Evolutionary conservation across 495 filamentous ascomycete species (phyloP).

Genomic region (Apodospora peruviana): DNA sequence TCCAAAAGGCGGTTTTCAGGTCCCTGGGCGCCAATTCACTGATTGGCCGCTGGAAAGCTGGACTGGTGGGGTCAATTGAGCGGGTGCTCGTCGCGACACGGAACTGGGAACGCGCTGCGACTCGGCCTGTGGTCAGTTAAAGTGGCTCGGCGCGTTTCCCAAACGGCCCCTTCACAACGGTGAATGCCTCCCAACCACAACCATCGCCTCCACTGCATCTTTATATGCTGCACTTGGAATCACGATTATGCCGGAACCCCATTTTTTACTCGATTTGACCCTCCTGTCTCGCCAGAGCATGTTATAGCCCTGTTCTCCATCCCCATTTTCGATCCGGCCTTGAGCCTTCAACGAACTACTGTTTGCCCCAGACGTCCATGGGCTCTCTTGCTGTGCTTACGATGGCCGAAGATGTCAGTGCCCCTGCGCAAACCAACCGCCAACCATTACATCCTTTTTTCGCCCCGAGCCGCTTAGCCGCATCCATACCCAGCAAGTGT

Average conservation of each 20-base stretch:
- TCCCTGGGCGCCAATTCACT: neutral
- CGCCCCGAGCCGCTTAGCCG: conserved; percentile 9
- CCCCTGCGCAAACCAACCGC: conserved; percentile 4
- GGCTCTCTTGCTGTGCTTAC: conserved; percentile 18
- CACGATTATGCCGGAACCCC: no score
- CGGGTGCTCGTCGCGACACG: neutral
- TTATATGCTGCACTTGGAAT: no score
- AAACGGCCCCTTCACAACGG: no score
- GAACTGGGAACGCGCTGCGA: neutral
- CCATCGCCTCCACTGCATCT: no score
- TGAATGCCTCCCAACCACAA: no score
- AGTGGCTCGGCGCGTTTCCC: neutral
- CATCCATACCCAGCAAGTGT: neutral
- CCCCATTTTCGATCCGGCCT: no score
- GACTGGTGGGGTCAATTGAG: neutral
- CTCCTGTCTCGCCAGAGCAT: no score
- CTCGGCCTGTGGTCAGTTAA: no score
- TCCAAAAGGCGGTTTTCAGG: conserved; percentile 4
- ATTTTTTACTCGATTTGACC: no score
- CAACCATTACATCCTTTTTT: conserved; percentile 30
- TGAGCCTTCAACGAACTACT: no score
- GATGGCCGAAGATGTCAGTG: conserved; percentile 19
- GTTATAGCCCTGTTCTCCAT: no score
- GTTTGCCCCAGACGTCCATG: no score
- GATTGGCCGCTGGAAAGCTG: neutral